Conservation (phyloP, 176 grass and related monocot genomes). For the Neostapfia colusana region DNA sequence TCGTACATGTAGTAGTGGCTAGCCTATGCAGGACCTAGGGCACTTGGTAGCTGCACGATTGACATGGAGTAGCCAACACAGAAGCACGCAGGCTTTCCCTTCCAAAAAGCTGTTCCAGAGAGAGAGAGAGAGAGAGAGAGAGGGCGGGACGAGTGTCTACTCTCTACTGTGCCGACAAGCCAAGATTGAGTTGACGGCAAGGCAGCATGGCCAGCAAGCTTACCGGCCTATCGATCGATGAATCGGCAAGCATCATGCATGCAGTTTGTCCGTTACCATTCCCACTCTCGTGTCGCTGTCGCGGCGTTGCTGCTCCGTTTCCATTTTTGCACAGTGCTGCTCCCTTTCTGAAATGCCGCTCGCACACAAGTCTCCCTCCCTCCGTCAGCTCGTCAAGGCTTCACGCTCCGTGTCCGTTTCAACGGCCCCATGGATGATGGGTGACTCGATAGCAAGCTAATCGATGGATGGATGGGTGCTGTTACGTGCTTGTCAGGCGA, state of each 20-base stretch:
- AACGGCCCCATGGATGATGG: neutral
- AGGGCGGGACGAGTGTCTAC: neutral
- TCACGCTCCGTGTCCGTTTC: neutral
- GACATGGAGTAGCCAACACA: slow-evolving; percentile 63
- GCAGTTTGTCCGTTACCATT: slow-evolving; percentile 59
- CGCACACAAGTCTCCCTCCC: neutral
- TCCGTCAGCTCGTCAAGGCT: neutral
- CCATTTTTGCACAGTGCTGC: slow-evolving; percentile 40
- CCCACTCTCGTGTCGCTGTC: slow-evolving; percentile 57
- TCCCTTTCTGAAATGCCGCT: slow-evolving; percentile 17
- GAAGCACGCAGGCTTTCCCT: slow-evolving; percentile 19
- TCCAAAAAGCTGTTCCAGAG: slow-evolving; percentile 8
- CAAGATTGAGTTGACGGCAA: slow-evolving; percentile 7
- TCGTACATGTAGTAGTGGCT: neutral
- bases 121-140: slow-evolving; percentile 3
- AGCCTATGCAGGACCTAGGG: slow-evolving; percentile 11
- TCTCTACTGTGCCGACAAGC: neutral
- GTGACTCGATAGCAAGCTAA: slow-evolving; percentile 19
- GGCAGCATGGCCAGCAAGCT: neutral
- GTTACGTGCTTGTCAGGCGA: slow-evolving; percentile 19
- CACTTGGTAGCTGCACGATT: slow-evolving; percentile 27
- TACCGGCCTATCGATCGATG: neutral
- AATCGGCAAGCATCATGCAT: slow-evolving; percentile 34
- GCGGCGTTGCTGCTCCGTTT: slow-evolving; percentile 23
- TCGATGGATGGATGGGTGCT: neutral